Conservation (phyloP, 2,329 filamentous ascomycete species). For the Colletotrichum zoysiae region DNA sequence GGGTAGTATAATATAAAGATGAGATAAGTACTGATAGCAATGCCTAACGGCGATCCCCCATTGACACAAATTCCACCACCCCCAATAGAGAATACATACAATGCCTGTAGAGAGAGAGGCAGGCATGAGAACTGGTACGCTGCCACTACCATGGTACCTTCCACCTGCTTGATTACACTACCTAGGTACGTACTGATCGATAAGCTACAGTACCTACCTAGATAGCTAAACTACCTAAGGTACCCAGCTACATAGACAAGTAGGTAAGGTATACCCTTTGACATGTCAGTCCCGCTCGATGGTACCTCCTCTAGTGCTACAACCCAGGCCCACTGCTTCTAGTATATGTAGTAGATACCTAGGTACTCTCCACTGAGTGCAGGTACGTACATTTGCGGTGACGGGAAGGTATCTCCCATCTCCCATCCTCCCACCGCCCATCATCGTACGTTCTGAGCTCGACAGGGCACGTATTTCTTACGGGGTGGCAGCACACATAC, state of each 20-base stretch:
- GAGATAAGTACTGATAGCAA: neutral
- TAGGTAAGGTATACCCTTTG: slow-evolving; percentile 9
- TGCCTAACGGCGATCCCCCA: slow-evolving; percentile 3
- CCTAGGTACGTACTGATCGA: slow-evolving; percentile 11
- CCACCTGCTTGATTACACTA: neutral
- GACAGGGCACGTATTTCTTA: neutral
- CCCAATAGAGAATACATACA: neutral
- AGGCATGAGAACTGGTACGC: too few relatives aligned
- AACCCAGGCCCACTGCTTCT: neutral
- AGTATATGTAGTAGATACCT: too few relatives aligned
- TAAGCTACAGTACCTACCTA: neutral
- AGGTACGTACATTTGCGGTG: neutral
- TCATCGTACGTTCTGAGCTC: neutral
- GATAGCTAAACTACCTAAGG: neutral
- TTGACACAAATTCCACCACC: neutral
- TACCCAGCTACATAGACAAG: neutral
- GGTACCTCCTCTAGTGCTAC: neutral
- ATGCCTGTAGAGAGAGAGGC: too few relatives aligned
- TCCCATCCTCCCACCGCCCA: slow-evolving; percentile 1
- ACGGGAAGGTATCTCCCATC: neutral
- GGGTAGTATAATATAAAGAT: neutral
- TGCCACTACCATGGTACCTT: neutral
- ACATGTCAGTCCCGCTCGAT: neutral
- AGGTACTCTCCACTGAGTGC: too few relatives aligned
- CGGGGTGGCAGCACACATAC: neutral